Evolutionary conservation across 306 rosid genomes (phyloP), one percentile per base, ranked within the genome.

Genomic region (Clitoria ternatea): DNA sequence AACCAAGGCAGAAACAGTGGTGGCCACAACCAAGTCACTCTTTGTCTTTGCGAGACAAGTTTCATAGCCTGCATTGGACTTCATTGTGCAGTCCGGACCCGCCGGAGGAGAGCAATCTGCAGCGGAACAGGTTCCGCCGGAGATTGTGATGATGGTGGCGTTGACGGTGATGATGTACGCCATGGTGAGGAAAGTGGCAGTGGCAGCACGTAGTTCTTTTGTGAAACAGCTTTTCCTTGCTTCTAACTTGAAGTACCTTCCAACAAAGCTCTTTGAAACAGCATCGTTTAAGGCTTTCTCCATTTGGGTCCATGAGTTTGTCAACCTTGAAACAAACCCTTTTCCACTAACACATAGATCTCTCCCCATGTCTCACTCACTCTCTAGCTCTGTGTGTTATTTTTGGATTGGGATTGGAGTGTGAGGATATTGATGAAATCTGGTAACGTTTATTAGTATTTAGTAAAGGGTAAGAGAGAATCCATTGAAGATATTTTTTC

Each of bases 91-190:
- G 27, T 81, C 92, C 0, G 82, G 74, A 12, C 70, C 27, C 8
- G 83, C 82, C 24, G 82, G 87, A 12, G 75, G 6, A 0, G 96
- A 79, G 83, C 97, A 90, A 73, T 94, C 88, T 0, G 91, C 61
- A 4, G 64, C 29, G 3, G 97, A 84, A 68, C 99, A 95, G 0
- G 84, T 78, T 9, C 96, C 97, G 0, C 99, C 99, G 4, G 96
- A 89, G 77, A 83, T 90, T 2, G 88, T 13, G 18, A 91, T 36
- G 71, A 95, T 79, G 74, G 94, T 91, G 75, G 99, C 97, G 69
- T 95, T 95, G 78, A 95, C 96, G 3, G 96, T 83, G 72, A 95
- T 89, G 85, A 91, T 95, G 48, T 95, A 95, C 15, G 96, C 97
- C 99, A 95, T 95, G 59, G 99, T 95, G 63, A 95, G 83, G 36